Evolutionary conservation across 2,329 filamentous ascomycete species (phyloP), one percentile per base, ranked within the genome.

Genomic region (Arachnopeziza araneosa): DNA sequence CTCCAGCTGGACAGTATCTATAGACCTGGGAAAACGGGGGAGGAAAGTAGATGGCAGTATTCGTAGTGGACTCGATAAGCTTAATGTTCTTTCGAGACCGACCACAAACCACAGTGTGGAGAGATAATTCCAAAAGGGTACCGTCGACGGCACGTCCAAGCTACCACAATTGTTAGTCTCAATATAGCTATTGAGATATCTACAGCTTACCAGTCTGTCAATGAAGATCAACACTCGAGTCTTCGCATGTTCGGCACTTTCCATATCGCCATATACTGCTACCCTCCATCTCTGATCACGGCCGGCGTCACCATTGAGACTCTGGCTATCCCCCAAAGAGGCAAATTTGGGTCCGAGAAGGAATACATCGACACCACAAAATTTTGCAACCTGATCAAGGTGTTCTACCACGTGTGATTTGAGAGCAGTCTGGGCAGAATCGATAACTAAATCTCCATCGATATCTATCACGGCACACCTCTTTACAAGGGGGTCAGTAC

Each of bases 81-180:
- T 98, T 98, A 78, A 99, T 96, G 74, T 97, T 97, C 79, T 96
- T 96, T 68, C 95, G 85, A 68, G 93, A 93, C 54, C 95, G 90
- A 54, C 95, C 95, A 73, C 93, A 97, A 55, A 98, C 87, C 58
- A 97, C 82, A 60, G 92, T 95, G 73, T 99, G 95, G 72, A 96
- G 83, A 24, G 91, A 90, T 55, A 93, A 78, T 68, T 97, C 93
- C 61, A 96, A 81, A 71, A 90, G 89, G 70, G 92, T 86, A 54
- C 83, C 85, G 73, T 96, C 92, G 57, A 95, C 88, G 60, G 85
- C 78, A 66, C 88, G 85, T 58, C 86, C 85, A 62, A 91, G 86
- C 87, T 90, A 71, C 60, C 52, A 60, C 52, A n/a, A 51, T 59
- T 62, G 69, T 79, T 75, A 77, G 76, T 65, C 66, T n/a, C 73